phyloP scores from a whole-genome alignment of 2,329 filamentous ascomycete species.

The Alternaria postmessia region DNA sequence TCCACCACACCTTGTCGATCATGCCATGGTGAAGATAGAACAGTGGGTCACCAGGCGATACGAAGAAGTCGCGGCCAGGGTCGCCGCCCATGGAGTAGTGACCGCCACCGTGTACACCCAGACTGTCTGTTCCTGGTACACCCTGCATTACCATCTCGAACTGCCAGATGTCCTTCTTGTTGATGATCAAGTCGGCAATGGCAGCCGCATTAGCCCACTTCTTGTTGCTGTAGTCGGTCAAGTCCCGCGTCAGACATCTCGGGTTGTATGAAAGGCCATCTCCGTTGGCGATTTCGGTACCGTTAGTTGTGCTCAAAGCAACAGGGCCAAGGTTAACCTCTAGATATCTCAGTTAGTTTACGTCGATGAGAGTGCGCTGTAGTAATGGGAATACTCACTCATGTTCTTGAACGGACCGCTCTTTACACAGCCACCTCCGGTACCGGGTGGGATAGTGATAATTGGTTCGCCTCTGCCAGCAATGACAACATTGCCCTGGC shows the following conservation, averaged over 20 bases:
- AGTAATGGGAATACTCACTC: conserved; percentile 2
- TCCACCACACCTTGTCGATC: conserved; percentile 57
- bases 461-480: conserved; percentile 26
- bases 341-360: not conserved
- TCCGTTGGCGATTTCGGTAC: conserved; percentile 38
- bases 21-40: conserved; percentile 58
- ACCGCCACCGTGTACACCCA: conserved; percentile 43
- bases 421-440: conserved; percentile 63
- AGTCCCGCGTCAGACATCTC: conserved; percentile 37
- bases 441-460: conserved; percentile 56
- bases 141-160: conserved; percentile 47
- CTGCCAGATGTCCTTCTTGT: conserved; percentile 31
- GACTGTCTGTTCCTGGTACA: conserved; percentile 29
- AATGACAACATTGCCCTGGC: conserved; percentile 38
- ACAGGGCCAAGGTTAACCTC: conserved; percentile 30
- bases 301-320: conserved; percentile 19
- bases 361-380: too few species aligned
- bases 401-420: conserved; percentile 61
- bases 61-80: conserved; percentile 43
- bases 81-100: conserved; percentile 58
- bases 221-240: conserved; percentile 36
- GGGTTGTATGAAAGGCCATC: conserved; percentile 29
- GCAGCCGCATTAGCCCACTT: conserved; percentile 33
- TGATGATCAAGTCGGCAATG: conserved; percentile 34
- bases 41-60: conserved; percentile 41